Base-by-base conservation (phyloP, 768 basidiomycete genomes). In the Tricholoma hemisulphureum region DNA sequence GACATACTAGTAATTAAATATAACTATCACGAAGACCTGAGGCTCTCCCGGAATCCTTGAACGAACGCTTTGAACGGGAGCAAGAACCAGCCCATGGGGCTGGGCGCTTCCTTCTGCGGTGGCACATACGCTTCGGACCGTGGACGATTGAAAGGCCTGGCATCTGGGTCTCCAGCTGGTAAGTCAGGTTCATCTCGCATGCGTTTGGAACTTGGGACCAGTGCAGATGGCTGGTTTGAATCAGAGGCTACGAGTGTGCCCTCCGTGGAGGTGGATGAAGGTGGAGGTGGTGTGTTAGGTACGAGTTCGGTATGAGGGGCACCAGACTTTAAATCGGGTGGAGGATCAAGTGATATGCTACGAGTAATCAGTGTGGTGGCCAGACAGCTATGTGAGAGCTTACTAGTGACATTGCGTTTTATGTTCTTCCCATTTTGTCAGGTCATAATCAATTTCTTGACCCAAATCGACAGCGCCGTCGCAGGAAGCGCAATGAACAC, bases 31-130 rank as follows among this genome's bases (percentile, higher is more conserved):
- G 57, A 56, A 46, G 54, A 55, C 28, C 57, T 58, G 13, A 86
- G 69, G 64, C 84, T 83, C 70, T 88, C 85, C 62, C 81, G 81
- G 73, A 89, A 88, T 18, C 87, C 87, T 60, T 82, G 80, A 55
- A 85, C 75, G 67, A 89, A 88, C 6, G 83, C 82, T 65, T 81
- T 79, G 70, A 88, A 75, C 5, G 87, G 87, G 37, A 82, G 73
- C 69, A 83, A 71, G 64, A 88, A 76, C 87, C 84, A 87, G 31
- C 81, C 82, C 53, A 84, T 65, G 31, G 78, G 61, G 43, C 74
- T 73, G n/a, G 82, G 79, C 6, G 75, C 67, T 26, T 83, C 81
- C 59, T 67, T 73, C 58, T 72, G 67, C 3, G 82, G 76, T 0
- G 77, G 73, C 41, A 69, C 65, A 68, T 82, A 82, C 0, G 65